Base-by-base conservation (phyloP, 768 basidiomycete species). In the Calocera viscosa region DNA sequence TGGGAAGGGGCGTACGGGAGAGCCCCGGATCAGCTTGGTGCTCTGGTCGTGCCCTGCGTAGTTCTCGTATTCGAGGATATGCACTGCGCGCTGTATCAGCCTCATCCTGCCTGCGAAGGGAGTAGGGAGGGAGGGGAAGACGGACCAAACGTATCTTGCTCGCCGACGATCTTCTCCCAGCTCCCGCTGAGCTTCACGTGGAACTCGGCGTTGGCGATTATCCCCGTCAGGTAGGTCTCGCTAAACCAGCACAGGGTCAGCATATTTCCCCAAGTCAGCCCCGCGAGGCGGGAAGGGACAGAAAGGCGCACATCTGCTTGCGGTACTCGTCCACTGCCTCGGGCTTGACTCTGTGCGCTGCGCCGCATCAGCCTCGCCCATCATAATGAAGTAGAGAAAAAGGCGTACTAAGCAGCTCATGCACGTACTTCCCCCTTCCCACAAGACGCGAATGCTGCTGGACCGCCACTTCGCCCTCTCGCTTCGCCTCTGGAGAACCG, bases 51-150 rank as follows among this genome's bases (percentile, higher is more conserved):
- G 91, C 11, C 94, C 94, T 34, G 82, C 84, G 75, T 93, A 91
- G 68, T 94, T 94, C 78, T 96, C 92, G 74, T 95, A 95, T 77
- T 97, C 95, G 32, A 96, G 80, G 70, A 95, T 91, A 70, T 86
- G 85, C 28, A 81, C 82, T 83, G 65, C 5, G 35, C 24, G 43
- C 33, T 35, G 65, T 32, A 41, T 1, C 69, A 64, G 67, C 33
- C 63, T 41, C 49, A 60, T 19, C n/a, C 47, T 22, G 17, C 35
- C 32, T 14, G 2, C 49, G 17, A 24, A 30, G 12, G 32, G 63
- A n/a, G 28, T n/a, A n/a, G n/a, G n/a, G n/a, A n/a, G n/a, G n/a
- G 19, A 60, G 40, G 16, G 11, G 22, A 12, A 35, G 41, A 70
- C 80, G 68, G 63, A 85, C 85, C 80, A 74, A 92, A 95, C 1